Base-by-base conservation (phyloP, 305 asterid genomes). In the Nicotiana rustica region DNA sequence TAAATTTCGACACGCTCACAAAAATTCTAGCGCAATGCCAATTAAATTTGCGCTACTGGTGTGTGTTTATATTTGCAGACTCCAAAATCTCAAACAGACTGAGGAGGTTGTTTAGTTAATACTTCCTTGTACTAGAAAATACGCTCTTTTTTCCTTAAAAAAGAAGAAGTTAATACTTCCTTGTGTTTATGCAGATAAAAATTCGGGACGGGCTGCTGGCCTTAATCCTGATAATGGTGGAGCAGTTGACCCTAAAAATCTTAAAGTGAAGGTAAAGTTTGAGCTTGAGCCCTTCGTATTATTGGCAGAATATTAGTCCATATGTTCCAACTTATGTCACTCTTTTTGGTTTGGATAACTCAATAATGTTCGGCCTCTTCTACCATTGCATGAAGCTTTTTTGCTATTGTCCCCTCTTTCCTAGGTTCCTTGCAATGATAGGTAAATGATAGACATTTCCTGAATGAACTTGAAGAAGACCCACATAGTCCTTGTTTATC, bases 191-290 rank as follows among this genome's bases (percentile, higher is more conserved):
- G 77, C 91, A 94, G 98, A 92, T 87, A 92, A 88, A 88, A 94
- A 65, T 85, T 9, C 85, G 25, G 91, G 93, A 33, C 89, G 85
- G 86, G 60, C 84, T 10, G 90, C 90, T 29, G 91, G 93, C 80
- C 85, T 92, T 71, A 91, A 91, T 87, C 90, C 91, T 31, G 97
- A 93, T 35, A 89, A 84, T 47, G 93, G 91, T 82, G 91, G 86
- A 33, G 89, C 73, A 80, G 84, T 69, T 87, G 98, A 94, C 69
- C 86, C 94, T 55, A 94, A 92, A 78, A 94, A 93, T 87, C 93
- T 93, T 82, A 90, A 90, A 6, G 97, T 94, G 78, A 94, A 94
- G 97, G 98, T 93, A 78, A 80, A 75, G 67, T 57, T 77, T 6
- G 68, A 35, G 17, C 12, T 82, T 73, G 38, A 18, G 25, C 3